Percentiles rank a stretch among this genome's conserved stretches.
phyloP scores from a whole-genome alignment of 495 filamentous ascomycete genomes.

The Penicillium desertorum region DNA sequence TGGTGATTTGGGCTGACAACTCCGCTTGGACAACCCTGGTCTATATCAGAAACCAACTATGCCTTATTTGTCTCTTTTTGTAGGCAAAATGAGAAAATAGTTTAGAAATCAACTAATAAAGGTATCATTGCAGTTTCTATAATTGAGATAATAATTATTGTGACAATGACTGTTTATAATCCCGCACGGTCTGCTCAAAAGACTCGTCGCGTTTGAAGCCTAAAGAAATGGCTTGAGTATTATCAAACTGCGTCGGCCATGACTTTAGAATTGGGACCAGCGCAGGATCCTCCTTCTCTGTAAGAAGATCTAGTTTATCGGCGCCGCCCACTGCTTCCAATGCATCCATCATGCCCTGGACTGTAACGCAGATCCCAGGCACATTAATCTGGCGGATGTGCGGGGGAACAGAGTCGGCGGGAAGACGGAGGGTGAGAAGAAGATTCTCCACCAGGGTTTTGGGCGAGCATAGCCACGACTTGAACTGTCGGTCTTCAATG shows the following conservation, averaged over 20 bases:
- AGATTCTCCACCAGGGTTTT: conserved; percentile 64
- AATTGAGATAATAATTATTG: conserved; percentile 11
- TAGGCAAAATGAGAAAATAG: not conserved
- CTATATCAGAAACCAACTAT: not conserved
- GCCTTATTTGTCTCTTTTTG: not conserved
- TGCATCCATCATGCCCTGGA: conserved; percentile 72
- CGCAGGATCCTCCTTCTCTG: conserved; percentile 58
- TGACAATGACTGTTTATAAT: conserved; percentile 46
- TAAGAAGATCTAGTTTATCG: conserved; percentile 60
- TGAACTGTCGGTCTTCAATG: conserved; percentile 56
- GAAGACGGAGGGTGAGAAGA: conserved; percentile 55
- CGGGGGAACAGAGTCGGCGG: conserved; percentile 47
- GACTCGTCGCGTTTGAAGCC: conserved; percentile 57
- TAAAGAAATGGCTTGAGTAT: conserved; percentile 52
- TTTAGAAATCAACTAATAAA: not conserved
- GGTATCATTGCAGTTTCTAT: not conserved
- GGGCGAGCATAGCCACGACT: conserved; percentile 64
- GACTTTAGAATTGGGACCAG: conserved; percentile 64
- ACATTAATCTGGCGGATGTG: conserved; percentile 66
- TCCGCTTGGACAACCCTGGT: not conserved
- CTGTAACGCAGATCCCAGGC: conserved; percentile 66
- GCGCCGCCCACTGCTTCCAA: conserved; percentile 64
- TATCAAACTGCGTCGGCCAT: conserved; percentile 70
- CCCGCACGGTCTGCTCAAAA: conserved; percentile 56
- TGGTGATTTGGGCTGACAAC: not conserved